Conservation (phyloP, 805 yeast species). For the Blastobotrys terrestris region DNA sequence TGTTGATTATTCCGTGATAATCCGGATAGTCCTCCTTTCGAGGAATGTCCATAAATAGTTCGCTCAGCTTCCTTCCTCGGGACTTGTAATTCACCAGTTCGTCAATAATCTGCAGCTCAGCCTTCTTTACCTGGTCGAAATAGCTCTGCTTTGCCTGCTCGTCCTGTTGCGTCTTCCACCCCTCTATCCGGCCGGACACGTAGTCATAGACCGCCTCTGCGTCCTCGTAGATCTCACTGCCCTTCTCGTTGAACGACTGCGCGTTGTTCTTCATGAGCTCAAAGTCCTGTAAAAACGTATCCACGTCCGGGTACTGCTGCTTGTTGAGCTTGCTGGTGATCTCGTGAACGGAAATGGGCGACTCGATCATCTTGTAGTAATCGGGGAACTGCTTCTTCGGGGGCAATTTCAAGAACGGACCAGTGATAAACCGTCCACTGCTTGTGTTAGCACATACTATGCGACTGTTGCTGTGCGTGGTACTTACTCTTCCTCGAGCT, state of each 20-base stretch:
- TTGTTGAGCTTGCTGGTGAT: conserved; percentile 41
- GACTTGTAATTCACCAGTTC: conserved; percentile 37
- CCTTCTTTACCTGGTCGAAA: conserved; percentile 15
- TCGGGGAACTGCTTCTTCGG: conserved; percentile 74
- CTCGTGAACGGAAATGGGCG: conserved; percentile 55
- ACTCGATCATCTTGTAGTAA: conserved; percentile 59
- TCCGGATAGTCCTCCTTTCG: conserved; percentile 69
- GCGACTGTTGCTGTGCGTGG: background rate
- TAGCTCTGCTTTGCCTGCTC: conserved; percentile 5
- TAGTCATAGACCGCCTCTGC: conserved; percentile 51
- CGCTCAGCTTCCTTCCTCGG: conserved; percentile 40
- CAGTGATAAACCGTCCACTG: conserved; percentile 3
- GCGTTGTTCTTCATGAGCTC: conserved; percentile 68
- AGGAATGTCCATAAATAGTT: conserved; percentile 72
- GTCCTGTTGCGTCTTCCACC: conserved; percentile 7
- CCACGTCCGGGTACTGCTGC: conserved; percentile 32
- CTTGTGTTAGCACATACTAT: background rate
- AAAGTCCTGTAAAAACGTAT: conserved; percentile 51
- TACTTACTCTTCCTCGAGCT: conserved; percentile 4
- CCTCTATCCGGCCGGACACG: conserved; percentile 42
- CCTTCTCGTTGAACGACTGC: conserved; percentile 59
- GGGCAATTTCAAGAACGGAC: conserved; percentile 59
- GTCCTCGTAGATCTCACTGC: conserved; percentile 59
- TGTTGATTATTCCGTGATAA: conserved; percentile 63
- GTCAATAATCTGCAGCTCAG: conserved; percentile 28